A percentile compares a stretch with the other conserved stretches of the same genome.
phyloP scores from a whole-genome alignment of 2,329 filamentous ascomycete species.

The Aspergillus quadrilineatus region DNA sequence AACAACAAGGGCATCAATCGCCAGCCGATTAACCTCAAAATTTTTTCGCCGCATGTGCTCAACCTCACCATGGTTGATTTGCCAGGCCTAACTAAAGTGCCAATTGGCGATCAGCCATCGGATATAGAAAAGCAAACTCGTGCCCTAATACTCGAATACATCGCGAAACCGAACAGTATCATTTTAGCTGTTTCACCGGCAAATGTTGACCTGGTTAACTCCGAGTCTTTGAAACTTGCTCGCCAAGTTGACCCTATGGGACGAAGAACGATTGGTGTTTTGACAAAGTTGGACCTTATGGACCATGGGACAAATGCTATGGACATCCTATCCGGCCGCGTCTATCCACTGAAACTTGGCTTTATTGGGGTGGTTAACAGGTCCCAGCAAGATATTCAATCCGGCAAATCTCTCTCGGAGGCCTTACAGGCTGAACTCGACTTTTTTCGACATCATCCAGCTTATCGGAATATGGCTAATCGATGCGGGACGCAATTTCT shows the following conservation, averaged over 20 bases:
- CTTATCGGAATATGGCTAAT: constrained; percentile 92
- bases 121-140: constrained; percentile 99
- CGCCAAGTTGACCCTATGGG: constrained; percentile 95
- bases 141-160: constrained; percentile 95
- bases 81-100: constrained; percentile 94
- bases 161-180: constrained; percentile 98
- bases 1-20: constrained; percentile 98
- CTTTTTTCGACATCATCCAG: constrained; percentile 96
- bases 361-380: constrained; percentile 98
- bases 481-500: constrained; percentile 92
- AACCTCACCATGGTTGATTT: constrained; percentile 95
- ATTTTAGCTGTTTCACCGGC: constrained; percentile 94
- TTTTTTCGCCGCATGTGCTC: constrained; percentile 94
- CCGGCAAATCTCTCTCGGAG: constrained; percentile 90
- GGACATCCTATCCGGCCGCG: constrained; percentile 93
- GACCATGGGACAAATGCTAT: constrained; percentile 97
- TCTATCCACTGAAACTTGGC: constrained; percentile 93
- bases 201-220: constrained; percentile 98
- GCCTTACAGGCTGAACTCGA: constrained; percentile 86
- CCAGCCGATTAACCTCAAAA: constrained; percentile 96
- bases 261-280: constrained; percentile 89
- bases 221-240: constrained; percentile 92
- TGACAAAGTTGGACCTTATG: constrained; percentile 98
- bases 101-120: constrained; percentile 93
- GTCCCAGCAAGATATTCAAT: constrained; percentile 96